These are phyloP conservation scores for Golubevia pallescens DNA, from an alignment of 1,284 basidiomycete species.

Conservation along the genomic window DNA sequence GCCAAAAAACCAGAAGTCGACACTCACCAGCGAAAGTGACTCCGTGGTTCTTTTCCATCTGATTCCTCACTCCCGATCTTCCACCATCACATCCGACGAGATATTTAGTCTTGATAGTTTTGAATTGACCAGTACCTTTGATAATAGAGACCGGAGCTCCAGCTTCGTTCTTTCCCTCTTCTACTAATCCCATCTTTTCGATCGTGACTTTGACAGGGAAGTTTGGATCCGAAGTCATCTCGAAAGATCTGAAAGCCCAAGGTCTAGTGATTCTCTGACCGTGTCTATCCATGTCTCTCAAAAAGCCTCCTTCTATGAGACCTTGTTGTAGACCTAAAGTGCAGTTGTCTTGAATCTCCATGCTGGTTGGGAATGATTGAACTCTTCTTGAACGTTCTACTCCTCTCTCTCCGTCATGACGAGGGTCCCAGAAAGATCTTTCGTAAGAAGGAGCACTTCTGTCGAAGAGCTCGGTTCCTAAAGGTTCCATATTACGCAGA, in stretches of 20 bases:
- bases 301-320: conserved; percentile 65
- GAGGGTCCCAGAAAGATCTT: conserved; percentile 65
- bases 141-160: conserved; percentile 44
- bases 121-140: conserved; percentile 47
- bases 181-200: conserved; percentile 51
- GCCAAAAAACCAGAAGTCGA: no score
- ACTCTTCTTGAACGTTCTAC: conserved; percentile 64
- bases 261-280: conserved; percentile 59
- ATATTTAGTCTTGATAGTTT: conserved; percentile 64
- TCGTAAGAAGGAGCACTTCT: conserved; percentile 63
- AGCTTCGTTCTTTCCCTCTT: conserved; percentile 34
- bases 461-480: conserved; percentile 52
- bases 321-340: conserved; percentile 66
- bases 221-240: conserved; percentile 26
- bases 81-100: conserved; percentile 66
- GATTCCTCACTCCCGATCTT: conserved; percentile 53
- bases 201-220: conserved; percentile 49
- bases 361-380: conserved; percentile 65
- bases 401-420: conserved; percentile 47
- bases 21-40: conserved; percentile 23
- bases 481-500: conserved; percentile 66
- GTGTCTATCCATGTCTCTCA: conserved; percentile 64
- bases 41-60: conserved; percentile 45
- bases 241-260: conserved; percentile 48
- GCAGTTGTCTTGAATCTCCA: conserved; percentile 66